Conservation (phyloP, 305 asterid genomes). For the Fraxinus platypoda region DNA sequence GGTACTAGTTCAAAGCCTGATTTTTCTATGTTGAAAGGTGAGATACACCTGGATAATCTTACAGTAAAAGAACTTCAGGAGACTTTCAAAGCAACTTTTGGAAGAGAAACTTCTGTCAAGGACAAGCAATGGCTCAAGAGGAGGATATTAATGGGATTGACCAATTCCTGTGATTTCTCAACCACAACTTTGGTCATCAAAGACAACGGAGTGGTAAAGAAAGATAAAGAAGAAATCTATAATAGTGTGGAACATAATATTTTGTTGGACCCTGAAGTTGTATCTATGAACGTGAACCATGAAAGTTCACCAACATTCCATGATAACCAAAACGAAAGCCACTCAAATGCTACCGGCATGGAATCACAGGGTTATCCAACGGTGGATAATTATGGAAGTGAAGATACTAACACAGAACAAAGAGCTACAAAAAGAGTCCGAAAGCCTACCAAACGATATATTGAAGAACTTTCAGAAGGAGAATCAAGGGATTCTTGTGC, state of each 20-base stretch:
- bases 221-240: slow-evolving; percentile 41
- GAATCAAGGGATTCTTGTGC: slow-evolving; percentile 67
- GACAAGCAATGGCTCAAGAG: slow-evolving; percentile 96
- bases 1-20: slow-evolving; percentile 58
- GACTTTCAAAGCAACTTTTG: slow-evolving; percentile 88
- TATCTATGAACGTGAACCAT: slow-evolving; percentile 32
- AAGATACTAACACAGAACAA: slow-evolving; percentile 49
- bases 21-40: slow-evolving; percentile 84
- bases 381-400: slow-evolving; percentile 40
- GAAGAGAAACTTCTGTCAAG: slow-evolving; percentile 92
- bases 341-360: slow-evolving; percentile 31
- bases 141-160: slow-evolving; percentile 90
- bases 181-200: slow-evolving; percentile 56
- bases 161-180: slow-evolving; percentile 86
- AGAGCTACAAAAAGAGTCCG: slow-evolving; percentile 79
- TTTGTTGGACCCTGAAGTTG: slow-evolving; percentile 46
- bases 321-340: slow-evolving; percentile 35
- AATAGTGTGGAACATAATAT: slow-evolving; percentile 31
- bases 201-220: slow-evolving; percentile 58
- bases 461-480: slow-evolving; percentile 84
- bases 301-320: slow-evolving; percentile 30
- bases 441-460: slow-evolving; percentile 85
- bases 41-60: slow-evolving; percentile 70
- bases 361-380: slow-evolving; percentile 27
- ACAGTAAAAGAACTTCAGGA: slow-evolving; percentile 90